phyloP scores from a whole-genome alignment of 2,329 filamentous ascomycete genomes.

The Fusarium heterosporum region DNA sequence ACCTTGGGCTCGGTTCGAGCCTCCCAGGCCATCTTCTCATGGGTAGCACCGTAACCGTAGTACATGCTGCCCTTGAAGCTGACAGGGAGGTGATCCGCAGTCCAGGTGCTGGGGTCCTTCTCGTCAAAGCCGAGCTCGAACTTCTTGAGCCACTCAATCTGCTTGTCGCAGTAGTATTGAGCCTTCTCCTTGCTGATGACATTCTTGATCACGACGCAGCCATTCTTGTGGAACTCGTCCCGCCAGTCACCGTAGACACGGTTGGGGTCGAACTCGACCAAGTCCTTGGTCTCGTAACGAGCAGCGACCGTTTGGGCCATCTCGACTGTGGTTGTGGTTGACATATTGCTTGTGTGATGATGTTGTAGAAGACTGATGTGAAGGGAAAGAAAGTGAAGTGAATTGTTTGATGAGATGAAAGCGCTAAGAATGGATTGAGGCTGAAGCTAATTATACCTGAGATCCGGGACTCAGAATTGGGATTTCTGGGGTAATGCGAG shows the following conservation, averaged over 20 bases:
- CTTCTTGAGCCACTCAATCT: slow-evolving; percentile 44
- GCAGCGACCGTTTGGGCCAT: slow-evolving; percentile 38
- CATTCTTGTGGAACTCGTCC: slow-evolving; percentile 42
- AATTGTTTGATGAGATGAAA: slow-evolving; percentile 27
- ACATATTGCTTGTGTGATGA: slow-evolving; percentile 17
- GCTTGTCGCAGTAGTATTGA: slow-evolving; percentile 42
- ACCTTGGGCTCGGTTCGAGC: slow-evolving; percentile 62
- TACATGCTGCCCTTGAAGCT: slow-evolving; percentile 59
- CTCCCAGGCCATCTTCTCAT: slow-evolving; percentile 63
- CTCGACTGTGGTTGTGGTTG: slow-evolving; percentile 25
- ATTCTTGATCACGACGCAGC: slow-evolving; percentile 43
- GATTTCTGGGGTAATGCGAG: slow-evolving; percentile 5
- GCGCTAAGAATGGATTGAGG: slow-evolving; percentile 27
- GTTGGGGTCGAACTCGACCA: slow-evolving; percentile 39
- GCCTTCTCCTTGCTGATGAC: slow-evolving; percentile 40
- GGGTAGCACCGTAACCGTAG: slow-evolving; percentile 58
- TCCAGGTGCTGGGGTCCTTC: slow-evolving; percentile 38
- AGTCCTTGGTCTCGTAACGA: slow-evolving; percentile 41
- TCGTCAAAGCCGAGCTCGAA: slow-evolving; percentile 42
- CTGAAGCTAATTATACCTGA: slow-evolving; percentile 36
- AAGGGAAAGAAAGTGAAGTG: background rate
- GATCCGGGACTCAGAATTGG: slow-evolving; percentile 1
- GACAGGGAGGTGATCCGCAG: slow-evolving; percentile 38
- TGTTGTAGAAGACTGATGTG: background rate
- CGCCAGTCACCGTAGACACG: slow-evolving; percentile 39